Evolutionary conservation across 192 early-diverging fungal species (phyloP), one percentile per base, ranked within the genome.

Genomic region (Kappamyces sp.): DNA sequence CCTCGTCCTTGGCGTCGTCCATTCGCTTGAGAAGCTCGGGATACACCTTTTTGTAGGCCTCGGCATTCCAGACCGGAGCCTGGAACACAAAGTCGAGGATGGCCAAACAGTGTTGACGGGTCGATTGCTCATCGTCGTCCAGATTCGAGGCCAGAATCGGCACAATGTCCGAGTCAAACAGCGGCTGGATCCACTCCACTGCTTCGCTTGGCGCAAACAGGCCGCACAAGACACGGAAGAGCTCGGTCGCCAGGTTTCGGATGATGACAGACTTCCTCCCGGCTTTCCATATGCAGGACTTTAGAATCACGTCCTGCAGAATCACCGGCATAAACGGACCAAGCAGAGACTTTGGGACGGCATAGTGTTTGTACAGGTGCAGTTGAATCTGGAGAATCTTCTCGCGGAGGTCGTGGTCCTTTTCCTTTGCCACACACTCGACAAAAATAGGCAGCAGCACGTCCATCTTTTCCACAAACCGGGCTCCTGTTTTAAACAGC

Each of bases 11-110:
- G 4, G 81, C 73, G 60, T 83, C 81, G 61, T 83, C 81, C 15
- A 83, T 38, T 1, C 81, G 67, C 53, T 83, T 83, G 29, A 78
- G 43, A 7, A 80, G 59, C 48, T 83, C 81, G 6, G 65, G 74
- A 57, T 81, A 83, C 6, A 81, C 37, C 2, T 47, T 68, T 49
- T 81, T 81, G 57, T 73, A 62, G 9, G 32, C 12, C 9, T 57
- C 45, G 45, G 40, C 40, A 9, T 5, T 57, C 54, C 54, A 57
- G 6, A 57, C 3, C 5, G 14, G 29, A 6, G 29, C 9, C 38
- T 57, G 12, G n/a, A 34, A 3, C n/a, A 33, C 31, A 32, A 12
- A 6, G 0, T 38, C 38, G 15, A 57, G 31, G 14, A 57, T 12
- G 12, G 34, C 9, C 30, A 62, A 8, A 15, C 33, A 22, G 15